Evolutionary conservation across 2,329 filamentous ascomycete genomes (phyloP), one percentile per base, ranked within the genome.

Genomic region (Beauveria sp.): DNA sequence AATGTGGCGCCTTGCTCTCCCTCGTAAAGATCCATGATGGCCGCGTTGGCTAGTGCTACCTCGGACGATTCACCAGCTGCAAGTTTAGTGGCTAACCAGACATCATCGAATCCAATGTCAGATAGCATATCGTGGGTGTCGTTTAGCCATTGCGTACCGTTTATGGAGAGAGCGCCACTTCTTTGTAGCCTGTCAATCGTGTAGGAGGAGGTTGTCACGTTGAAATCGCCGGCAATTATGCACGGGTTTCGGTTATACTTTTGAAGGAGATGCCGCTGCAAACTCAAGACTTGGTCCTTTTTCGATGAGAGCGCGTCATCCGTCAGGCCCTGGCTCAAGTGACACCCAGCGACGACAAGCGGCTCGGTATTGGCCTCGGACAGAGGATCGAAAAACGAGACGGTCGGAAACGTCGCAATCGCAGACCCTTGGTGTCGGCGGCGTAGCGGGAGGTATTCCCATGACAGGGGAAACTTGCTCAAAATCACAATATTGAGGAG

Each of bases 1-100:
- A 87, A 89, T 0, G 87, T 89, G 3, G 85, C 83, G 1, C 85
- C 86, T 64, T 84, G 78, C 68, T 88, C 86, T 1, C 85, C 87
- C 58, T 84, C 80, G 34, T 78, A 79, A 0, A 77, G 64, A 18
- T 78, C 74, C 9, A 67, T 63, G 5, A 68, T 62, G 6, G 75
- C 71, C 45, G 66, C 66, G 5, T 63, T 66, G 1, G 20, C 48
- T 4, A 67, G 63, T 2, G 50, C 26, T 3, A 49, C 14, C 42
- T 67, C 67, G 5, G 74, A 75, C 40, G 73, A 75, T 43, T 80
- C 78, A 2, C 76, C 75, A 8, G 72, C 72, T 48, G 78, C 75
- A 1, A 80, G 68, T 20, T 77, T 75, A 16, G 79, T 75, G 31
- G 76, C 72, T 1, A 75, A 66, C 81, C 83, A 87, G 1, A 78